Conservation (phyloP, 2,329 filamentous ascomycete species). For the Cercospora canescens region DNA sequence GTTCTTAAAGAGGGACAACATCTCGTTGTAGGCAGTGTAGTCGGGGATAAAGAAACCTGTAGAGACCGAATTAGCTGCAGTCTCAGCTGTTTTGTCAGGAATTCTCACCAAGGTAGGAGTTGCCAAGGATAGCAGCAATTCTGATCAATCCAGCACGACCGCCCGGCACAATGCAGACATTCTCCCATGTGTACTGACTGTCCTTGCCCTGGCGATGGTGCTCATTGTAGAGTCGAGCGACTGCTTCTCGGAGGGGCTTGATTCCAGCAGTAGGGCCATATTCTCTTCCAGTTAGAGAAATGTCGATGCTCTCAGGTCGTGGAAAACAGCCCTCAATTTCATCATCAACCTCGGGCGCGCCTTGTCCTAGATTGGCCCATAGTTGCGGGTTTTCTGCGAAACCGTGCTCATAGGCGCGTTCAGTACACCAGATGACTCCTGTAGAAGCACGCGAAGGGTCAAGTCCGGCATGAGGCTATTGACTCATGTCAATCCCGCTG, state of each 20-base stretch:
- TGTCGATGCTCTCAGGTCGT: constrained; percentile 74
- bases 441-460: constrained; percentile 86
- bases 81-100: constrained; percentile 52
- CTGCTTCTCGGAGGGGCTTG: constrained; percentile 82
- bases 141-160: constrained; percentile 90
- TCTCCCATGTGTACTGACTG: constrained; percentile 94
- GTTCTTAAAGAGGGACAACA: constrained; percentile 93
- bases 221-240: constrained; percentile 89
- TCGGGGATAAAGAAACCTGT: constrained; percentile 62
- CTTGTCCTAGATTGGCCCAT: constrained; percentile 95
- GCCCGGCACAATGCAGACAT: constrained; percentile 93
- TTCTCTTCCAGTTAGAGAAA: constrained; percentile 77
- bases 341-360: constrained; percentile 83
- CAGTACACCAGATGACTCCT: constrained; percentile 90
- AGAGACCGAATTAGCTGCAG: neutral
- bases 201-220: constrained; percentile 85
- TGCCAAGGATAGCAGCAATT: constrained; percentile 90
- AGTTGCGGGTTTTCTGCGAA: constrained; percentile 74
- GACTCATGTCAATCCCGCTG: neutral
- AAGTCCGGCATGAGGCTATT: constrained; percentile 77
- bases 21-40: constrained; percentile 97
- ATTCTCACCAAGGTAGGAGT: constrained; percentile 64
- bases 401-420: constrained; percentile 85
- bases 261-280: constrained; percentile 94
- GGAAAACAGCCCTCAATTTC: constrained; percentile 88